These are phyloP conservation scores for Perkinsus marinus DNA, from an alignment of 169 alveolate genomes.

Conservation along the genomic window DNA sequence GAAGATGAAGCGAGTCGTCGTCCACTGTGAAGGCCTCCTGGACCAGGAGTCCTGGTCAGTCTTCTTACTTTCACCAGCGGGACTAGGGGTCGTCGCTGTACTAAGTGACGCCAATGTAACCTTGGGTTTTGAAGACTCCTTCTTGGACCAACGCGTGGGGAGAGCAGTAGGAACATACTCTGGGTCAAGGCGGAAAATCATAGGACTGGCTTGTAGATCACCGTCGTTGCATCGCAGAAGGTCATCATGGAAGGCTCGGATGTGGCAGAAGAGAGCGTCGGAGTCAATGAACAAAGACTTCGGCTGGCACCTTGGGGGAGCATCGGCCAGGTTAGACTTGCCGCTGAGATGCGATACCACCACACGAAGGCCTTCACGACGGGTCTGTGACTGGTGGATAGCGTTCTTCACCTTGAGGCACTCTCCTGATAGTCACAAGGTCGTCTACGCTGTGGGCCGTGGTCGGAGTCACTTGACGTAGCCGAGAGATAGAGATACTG, in stretches of 20 bases:
- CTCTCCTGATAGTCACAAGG: neutral
- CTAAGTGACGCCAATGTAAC: neutral
- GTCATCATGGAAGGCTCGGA: neutral
- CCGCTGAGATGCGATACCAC: neutral
- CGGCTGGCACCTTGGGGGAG: neutral
- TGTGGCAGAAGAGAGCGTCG: neutral
- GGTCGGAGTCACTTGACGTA: neutral
- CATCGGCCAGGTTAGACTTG: neutral
- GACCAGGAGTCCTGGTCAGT: neutral
- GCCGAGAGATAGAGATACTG: neutral
- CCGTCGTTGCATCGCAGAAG: neutral
- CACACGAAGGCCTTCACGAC: neutral
- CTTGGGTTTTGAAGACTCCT: neutral
- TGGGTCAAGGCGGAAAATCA: neutral
- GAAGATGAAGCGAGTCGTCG: neutral
- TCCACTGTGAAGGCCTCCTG: neutral
- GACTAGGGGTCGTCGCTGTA: neutral
- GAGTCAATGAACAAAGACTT: neutral
- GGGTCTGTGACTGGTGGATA: neutral
- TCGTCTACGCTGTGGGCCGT: neutral
- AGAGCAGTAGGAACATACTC: neutral
- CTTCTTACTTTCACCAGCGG: neutral
- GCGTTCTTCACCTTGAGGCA: neutral
- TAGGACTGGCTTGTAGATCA: neutral
- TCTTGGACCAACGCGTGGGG: neutral